Percentiles rank a stretch among this genome's conserved stretches.
Conservation (phyloP, 129 eudicot species). For the Deinandra increscens region DNA sequence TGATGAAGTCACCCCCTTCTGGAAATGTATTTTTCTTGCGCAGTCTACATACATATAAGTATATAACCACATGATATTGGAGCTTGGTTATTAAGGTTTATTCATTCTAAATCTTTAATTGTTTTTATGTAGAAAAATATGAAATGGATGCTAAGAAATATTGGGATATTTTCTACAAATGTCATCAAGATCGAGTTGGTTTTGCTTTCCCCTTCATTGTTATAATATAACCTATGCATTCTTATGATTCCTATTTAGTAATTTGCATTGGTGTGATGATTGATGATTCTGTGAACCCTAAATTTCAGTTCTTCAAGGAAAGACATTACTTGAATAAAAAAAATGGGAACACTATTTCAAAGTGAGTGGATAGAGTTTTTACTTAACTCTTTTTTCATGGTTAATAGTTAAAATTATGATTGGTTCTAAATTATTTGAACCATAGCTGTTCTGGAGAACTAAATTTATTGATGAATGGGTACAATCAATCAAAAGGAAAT, state of each 20-base stretch:
- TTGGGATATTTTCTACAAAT: conserved; percentile 91
- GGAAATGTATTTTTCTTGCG: conserved; percentile 70
- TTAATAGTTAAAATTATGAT: no score
- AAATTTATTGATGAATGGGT: no score
- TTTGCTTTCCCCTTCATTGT: conserved; percentile 5
- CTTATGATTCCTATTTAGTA: not conserved
- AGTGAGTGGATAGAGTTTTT: no score
- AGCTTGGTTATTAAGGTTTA: not conserved
- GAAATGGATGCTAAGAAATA: conserved; percentile 92
- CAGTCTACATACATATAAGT: no score
- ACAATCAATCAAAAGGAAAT: no score
- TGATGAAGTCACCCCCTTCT: conserved; percentile 75
- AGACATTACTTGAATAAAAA: conserved; percentile 86
- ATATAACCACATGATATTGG: conserved; percentile 5
- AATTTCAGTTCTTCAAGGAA: conserved; percentile 83
- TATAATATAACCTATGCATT: not conserved
- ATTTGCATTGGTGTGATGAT: not conserved
- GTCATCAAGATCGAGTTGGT: conserved; percentile 84
- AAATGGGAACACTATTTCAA: conserved; percentile 91
- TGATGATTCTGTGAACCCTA: not conserved
- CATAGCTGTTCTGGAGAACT: no score
- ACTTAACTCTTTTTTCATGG: no score
- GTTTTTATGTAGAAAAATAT: conserved; percentile 67
- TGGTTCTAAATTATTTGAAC: no score
- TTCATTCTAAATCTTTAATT: not conserved